Percentiles rank a stretch among this genome's conserved stretches.
Conservation (phyloP, 108 stramenopile genomes). For the Nitzschia inconspicua region DNA sequence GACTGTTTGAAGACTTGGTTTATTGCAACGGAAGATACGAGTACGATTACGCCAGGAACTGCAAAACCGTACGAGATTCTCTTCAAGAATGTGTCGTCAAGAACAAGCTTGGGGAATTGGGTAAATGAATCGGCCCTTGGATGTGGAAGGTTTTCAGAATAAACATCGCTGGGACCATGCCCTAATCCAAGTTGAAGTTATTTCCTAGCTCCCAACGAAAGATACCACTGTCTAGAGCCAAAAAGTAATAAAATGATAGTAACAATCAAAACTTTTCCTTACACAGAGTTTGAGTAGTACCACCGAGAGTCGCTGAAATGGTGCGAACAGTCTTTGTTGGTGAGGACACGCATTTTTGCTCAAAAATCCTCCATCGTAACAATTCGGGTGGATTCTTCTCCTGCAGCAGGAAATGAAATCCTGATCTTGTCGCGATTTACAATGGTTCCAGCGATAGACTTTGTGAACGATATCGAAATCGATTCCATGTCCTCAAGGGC, state of each 20-base stretch:
- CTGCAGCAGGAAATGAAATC: background rate
- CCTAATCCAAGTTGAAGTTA: too few species aligned
- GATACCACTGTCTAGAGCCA: too few species aligned
- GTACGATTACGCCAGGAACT: constrained; percentile 31
- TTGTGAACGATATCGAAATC: background rate
- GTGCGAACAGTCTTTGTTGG: too few species aligned
- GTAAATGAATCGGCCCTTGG: constrained; percentile 20
- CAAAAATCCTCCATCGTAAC: constrained; percentile 30
- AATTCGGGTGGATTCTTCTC: constrained; percentile 16
- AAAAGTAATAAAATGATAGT: too few species aligned
- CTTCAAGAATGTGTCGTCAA: constrained; percentile 30
- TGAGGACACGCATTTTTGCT: too few species aligned
- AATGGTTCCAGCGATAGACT: background rate
- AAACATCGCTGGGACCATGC: too few species aligned
- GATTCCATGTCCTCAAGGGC: background rate
- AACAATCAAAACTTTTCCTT: too few species aligned
- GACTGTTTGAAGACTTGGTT: constrained; percentile 18
- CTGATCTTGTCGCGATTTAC: background rate
- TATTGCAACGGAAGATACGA: constrained; percentile 23
- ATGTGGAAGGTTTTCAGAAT: too few species aligned
- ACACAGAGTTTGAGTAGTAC: too few species aligned
- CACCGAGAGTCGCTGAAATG: too few species aligned
- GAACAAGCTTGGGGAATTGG: constrained; percentile 35
- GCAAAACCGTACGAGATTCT: constrained; percentile 24
- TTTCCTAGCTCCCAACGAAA: too few species aligned